Base-by-base conservation (phyloP, 257 asterid species). In the Prunella vulgaris region DNA sequence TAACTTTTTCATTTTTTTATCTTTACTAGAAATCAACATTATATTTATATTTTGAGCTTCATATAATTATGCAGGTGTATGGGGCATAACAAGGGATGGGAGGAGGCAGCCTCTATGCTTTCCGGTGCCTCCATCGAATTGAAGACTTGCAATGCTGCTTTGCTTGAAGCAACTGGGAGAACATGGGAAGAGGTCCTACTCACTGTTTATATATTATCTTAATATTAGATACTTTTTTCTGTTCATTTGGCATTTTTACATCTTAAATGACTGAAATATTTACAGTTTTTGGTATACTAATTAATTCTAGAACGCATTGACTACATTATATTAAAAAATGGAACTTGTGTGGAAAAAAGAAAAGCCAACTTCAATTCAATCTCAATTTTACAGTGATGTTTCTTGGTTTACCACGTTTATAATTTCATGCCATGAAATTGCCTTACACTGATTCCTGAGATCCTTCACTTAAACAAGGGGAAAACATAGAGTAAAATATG, bases 51-150 rank as follows among this genome's bases (percentile, higher is more conserved):
- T 73, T 62, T 49, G 60, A 67, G 65, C 51, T 58, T 74, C 46
- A 5, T 57, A 20, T 66, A 15, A 69, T 33, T 62, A 71, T 82
- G 77, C 87, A 93, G 98, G 98, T 93, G 98, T 74, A 93, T 93
- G 98, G 98, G 98, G 38, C 98, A 93, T 73, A 90, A 93, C 69
- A 85, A 73, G 82, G 97, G 96, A 66, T 88, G 97, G 98, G 98
- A 93, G 78, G 97, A 90, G 82, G 98, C 97, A 14, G 98, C 98
- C 51, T 88, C 98, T 48, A 79, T 88, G 92, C 74, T 90, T 40
- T 80, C 93, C 4, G 98, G 96, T 74, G 86, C 79, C 60, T 74
- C 90, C 58, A 74, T 90, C 61, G 97, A 88, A 82, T 81, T 93
- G 66, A 80, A 93, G 81, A 85, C 95, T 48, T 87, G 98, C 81